phyloP scores from a whole-genome alignment of 768 basidiomycete species.

The Trametes villosa region DNA sequence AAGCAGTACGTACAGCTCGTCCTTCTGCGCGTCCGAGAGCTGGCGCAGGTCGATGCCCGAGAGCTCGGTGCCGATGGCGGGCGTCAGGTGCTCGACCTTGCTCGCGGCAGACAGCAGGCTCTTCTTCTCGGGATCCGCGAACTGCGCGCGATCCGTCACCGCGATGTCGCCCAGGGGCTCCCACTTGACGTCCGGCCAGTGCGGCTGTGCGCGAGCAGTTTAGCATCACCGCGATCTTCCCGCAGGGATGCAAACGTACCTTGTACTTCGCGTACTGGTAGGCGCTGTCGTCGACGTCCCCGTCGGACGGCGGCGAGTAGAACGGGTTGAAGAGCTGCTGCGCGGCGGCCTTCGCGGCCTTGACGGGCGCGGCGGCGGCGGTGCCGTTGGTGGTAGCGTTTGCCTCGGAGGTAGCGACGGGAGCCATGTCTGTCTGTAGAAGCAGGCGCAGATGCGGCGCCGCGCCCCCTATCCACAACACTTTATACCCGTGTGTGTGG shows the following conservation, averaged over 20 bases:
- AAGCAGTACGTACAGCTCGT: conserved; percentile 63
- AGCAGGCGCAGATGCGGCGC: conserved; percentile 8
- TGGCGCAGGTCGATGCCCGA: conserved; percentile 74
- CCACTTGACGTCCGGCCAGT: conserved; percentile 67
- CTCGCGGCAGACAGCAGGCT: conserved; percentile 64
- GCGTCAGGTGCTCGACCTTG: conserved; percentile 71
- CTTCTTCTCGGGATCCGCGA: conserved; percentile 72
- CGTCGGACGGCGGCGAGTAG: conserved; percentile 62
- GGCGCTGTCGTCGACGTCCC: conserved; percentile 48
- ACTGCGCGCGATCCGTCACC: conserved; percentile 70
- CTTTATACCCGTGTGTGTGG: conserved; percentile 17
- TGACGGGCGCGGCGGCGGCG: conserved; percentile 32
- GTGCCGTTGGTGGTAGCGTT: conserved; percentile 26
- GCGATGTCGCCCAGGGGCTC: conserved; percentile 59
- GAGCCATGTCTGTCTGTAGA: conserved; percentile 45
- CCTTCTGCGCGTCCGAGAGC: conserved; percentile 68
- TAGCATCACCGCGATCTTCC: neutral
- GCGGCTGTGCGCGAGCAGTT: conserved; percentile 48
- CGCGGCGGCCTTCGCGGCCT: conserved; percentile 26
- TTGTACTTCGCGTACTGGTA: conserved; percentile 66
- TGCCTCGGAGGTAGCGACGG: conserved; percentile 48
- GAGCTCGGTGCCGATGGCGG: conserved; percentile 77
- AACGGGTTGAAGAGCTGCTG: conserved; percentile 58
- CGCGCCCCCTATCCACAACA: neutral
- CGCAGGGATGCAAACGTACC: conserved; percentile 39